Percentiles rank a stretch among this genome's conserved stretches.
These are phyloP conservation scores for Trichoderma cornu-damae DNA, from an alignment of 2,329 filamentous ascomycete species.

Conservation along the genomic window DNA sequence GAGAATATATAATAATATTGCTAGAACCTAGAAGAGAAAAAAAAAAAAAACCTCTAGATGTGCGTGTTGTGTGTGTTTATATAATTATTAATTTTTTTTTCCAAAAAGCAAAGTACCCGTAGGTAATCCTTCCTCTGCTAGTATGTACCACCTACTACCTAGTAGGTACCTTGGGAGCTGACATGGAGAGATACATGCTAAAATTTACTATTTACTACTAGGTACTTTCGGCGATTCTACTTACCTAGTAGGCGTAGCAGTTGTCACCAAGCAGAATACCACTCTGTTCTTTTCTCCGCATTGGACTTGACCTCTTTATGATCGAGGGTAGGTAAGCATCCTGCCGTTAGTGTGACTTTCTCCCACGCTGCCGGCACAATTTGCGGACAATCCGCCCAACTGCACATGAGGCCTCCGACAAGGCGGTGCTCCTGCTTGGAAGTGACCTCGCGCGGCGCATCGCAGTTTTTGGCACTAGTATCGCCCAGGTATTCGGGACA, in stretches of 20 bases:
- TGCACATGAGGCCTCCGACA: constrained; percentile 15
- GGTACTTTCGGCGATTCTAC: too few species aligned
- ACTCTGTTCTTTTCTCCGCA: background rate
- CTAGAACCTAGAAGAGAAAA: constrained; percentile 1
- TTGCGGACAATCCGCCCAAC: background rate
- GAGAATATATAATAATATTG: constrained; percentile 7
- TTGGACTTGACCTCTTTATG: background rate
- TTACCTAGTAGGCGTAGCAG: background rate
- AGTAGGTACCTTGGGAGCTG: background rate
- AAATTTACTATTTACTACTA: background rate
- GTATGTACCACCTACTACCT: too few species aligned
- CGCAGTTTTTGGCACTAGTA: constrained; percentile 1
- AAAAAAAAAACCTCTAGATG: background rate
- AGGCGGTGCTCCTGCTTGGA: constrained; percentile 8
- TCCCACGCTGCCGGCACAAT: background rate
- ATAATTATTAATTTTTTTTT: too few species aligned
- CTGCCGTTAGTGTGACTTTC: background rate
- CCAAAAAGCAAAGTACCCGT: background rate
- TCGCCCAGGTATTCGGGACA: background rate
- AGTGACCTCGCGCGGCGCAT: background rate
- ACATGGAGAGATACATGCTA: background rate
- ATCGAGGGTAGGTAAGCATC: background rate
- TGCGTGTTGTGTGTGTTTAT: background rate
- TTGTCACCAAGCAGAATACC: background rate
- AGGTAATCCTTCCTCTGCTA: too few species aligned